phyloP scores from a whole-genome alignment of 2,329 filamentous ascomycete genomes.

The Aspergillus sp. region DNA sequence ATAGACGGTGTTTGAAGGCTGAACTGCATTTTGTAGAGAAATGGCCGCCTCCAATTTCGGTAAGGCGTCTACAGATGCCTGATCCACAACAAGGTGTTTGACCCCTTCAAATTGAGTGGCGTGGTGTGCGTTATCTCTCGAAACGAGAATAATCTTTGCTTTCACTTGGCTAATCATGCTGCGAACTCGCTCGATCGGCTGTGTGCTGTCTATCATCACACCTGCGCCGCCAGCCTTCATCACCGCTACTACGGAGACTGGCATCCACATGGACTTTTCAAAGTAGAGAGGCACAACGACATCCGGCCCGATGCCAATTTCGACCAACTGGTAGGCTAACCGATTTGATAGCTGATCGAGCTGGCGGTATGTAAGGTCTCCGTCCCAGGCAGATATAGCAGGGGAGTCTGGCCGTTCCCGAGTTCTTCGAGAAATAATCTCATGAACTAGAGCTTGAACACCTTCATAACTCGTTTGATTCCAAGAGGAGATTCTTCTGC shows the following conservation, averaged over 20 bases:
- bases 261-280: not conserved
- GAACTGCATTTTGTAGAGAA: constrained; percentile 39
- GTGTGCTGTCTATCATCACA: not conserved
- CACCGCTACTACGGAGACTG: not conserved
- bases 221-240: not conserved
- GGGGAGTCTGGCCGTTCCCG: no score
- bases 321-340: not conserved
- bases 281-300: not conserved
- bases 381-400: not conserved
- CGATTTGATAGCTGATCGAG: not conserved
- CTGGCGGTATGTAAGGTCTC: not conserved
- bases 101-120: not conserved
- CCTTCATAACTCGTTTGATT: no score
- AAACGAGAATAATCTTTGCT: not conserved
- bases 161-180: not conserved
- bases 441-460: no score
- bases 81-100: not conserved
- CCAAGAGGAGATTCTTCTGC: no score
- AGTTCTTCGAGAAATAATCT: no score
- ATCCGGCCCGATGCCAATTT: not conserved
- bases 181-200: not conserved
- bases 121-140: no score
- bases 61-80: not conserved
- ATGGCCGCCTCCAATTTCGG: not conserved
- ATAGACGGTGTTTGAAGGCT: constrained; percentile 40